These are phyloP conservation scores for Phaseolus lunatus DNA, from an alignment of 306 rosid genomes.

Conservation along the genomic window DNA sequence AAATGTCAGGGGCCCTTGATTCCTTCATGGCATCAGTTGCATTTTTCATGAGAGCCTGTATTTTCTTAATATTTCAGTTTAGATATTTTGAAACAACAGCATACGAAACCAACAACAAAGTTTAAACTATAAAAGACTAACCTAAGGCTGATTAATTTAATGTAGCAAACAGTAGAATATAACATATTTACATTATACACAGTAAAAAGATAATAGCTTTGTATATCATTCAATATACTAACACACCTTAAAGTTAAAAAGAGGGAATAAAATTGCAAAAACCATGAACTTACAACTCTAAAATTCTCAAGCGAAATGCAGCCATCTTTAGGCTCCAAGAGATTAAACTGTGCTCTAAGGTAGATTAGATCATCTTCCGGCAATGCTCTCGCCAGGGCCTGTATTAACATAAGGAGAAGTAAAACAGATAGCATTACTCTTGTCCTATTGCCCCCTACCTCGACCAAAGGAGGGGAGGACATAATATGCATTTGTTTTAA, in stretches of 20 bases:
- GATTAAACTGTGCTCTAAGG: slow-evolving; percentile 80
- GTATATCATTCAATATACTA: slow-evolving; percentile 1
- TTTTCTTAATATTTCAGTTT: slow-evolving; percentile 38
- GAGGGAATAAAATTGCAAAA: slow-evolving; percentile 27
- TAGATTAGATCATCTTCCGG: slow-evolving; percentile 82
- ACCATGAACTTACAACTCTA: slow-evolving; percentile 66
- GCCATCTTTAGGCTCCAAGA: slow-evolving; percentile 83
- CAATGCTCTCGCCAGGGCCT: slow-evolving; percentile 92
- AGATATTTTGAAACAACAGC: slow-evolving; percentile 35
- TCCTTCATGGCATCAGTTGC: slow-evolving; percentile 95
- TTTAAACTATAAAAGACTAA: slow-evolving; percentile 2
- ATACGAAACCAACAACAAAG: slow-evolving; percentile 21
- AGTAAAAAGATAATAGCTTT: slow-evolving; percentile 20
- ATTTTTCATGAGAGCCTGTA: slow-evolving; percentile 86
- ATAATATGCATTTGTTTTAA: slow-evolving; percentile 23
- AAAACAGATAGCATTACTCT: slow-evolving; percentile 35
- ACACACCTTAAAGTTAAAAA: slow-evolving; percentile 15
- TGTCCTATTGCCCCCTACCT: slow-evolving; percentile 4
- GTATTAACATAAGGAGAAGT: slow-evolving; percentile 44
- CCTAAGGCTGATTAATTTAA: slow-evolving; percentile 24
- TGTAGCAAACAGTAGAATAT: slow-evolving; percentile 18
- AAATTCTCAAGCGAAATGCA: slow-evolving; percentile 73
- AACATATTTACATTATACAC: slow-evolving; percentile 9
- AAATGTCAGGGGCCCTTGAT: slow-evolving; percentile 74
- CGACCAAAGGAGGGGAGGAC: not conserved